Percentiles rank a stretch among this genome's conserved stretches.
phyloP scores from a whole-genome alignment of 768 basidiomycete genomes.

The Rhodotorula paludigena region DNA sequence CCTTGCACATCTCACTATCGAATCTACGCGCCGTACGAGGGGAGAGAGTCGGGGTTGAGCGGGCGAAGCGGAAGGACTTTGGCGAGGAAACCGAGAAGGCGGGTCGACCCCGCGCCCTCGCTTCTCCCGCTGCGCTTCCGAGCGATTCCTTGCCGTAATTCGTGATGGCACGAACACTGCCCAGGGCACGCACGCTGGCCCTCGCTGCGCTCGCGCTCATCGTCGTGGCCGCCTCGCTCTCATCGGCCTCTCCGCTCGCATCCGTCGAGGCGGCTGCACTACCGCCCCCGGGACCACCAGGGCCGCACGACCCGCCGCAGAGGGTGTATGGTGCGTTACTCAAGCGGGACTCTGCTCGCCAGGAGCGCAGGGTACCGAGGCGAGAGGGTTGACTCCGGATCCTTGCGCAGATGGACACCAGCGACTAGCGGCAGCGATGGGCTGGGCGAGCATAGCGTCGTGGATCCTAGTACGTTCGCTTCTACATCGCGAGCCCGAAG shows the following conservation, averaged over 20 bases:
- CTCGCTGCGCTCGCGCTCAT: background rate
- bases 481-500: background rate
- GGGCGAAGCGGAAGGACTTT: no score
- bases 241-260: background rate
- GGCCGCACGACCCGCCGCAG: background rate
- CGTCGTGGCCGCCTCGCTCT: background rate
- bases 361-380: no score
- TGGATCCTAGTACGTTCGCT: conserved; percentile 26
- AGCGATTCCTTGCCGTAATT: no score
- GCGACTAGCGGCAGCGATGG: conserved; percentile 12
- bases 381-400: no score
- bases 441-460: conserved; percentile 21
- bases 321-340: conserved; percentile 5
- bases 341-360: no score
- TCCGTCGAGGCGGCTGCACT: background rate
- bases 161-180: background rate
- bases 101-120: no score
- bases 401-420: conserved; percentile 21
- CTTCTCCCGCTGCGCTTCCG: no score
- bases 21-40: no score
- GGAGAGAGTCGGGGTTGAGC: no score
- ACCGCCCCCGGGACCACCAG: conserved; percentile 8
- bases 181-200: background rate
- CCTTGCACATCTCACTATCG: no score
- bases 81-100: no score